These are phyloP conservation scores for Trametes pubescens DNA, from an alignment of 1,284 basidiomycete genomes.

Conservation along the genomic window DNA sequence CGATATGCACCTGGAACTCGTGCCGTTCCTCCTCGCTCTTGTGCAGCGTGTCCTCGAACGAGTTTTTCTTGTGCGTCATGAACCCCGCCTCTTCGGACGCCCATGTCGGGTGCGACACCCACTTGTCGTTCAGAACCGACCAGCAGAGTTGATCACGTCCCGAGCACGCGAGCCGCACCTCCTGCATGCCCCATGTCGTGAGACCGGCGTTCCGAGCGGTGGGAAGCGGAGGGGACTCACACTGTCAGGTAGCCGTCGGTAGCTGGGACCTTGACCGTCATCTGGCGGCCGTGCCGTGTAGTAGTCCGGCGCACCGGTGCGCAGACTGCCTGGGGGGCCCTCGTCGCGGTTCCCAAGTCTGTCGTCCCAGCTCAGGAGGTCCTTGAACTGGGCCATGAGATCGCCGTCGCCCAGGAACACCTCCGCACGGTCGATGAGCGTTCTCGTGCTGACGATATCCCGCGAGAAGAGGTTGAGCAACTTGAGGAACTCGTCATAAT, in stretches of 20 bases:
- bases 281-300: conserved; percentile 75
- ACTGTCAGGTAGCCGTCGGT: conserved; percentile 87
- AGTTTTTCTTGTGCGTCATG: conserved; percentile 96
- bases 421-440: conserved; percentile 82
- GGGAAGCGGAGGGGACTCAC: conserved; percentile 57
- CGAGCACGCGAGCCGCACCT: conserved; percentile 91
- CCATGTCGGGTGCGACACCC: conserved; percentile 98
- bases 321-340: conserved; percentile 80
- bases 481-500: conserved; percentile 87
- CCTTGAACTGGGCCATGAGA: conserved; percentile 88
- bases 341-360: conserved; percentile 72
- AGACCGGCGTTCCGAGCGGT: conserved; percentile 12
- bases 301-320: conserved; percentile 73
- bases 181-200: conserved; percentile 55
- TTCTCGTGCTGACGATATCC: conserved; percentile 90
- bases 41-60: conserved; percentile 96
- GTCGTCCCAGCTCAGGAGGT: conserved; percentile 83
- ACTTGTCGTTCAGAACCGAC: conserved; percentile 95
- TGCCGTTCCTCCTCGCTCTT: conserved; percentile 98
- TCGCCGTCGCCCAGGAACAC: conserved; percentile 86
- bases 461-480: conserved; percentile 83
- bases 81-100: conserved; percentile 96
- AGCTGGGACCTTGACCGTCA: conserved; percentile 87
- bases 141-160: conserved; percentile 96
- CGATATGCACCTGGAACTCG: conserved; percentile 97